phyloP scores from a whole-genome alignment of 2,329 filamentous ascomycete genomes.

The Sclerotinia borealis region DNA sequence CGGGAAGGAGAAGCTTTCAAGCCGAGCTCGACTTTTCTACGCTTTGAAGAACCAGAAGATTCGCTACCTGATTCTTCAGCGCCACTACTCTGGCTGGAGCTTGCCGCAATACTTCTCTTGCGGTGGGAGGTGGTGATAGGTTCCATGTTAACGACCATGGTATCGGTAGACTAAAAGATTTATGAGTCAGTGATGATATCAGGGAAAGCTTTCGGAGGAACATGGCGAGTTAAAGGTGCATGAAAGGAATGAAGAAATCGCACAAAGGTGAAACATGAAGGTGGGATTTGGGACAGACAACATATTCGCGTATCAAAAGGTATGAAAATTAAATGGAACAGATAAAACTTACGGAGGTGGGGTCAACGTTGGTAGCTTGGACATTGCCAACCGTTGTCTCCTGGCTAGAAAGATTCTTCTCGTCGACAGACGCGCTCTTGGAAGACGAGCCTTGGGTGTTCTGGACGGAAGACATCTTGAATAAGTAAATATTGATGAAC shows the following conservation, averaged over 20 bases:
- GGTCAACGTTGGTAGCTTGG: background rate
- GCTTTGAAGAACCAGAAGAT: background rate
- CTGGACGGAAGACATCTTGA: background rate
- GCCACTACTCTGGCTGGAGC: background rate
- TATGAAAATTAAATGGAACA: background rate
- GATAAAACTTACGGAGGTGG: background rate
- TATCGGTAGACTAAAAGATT: background rate
- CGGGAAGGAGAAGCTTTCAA: background rate
- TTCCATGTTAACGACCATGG: background rate
- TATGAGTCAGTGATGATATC: background rate
- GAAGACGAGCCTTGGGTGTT: background rate
- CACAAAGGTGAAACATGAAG: background rate
- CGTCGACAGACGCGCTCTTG: background rate
- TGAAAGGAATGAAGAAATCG: background rate
- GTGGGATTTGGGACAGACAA: background rate
- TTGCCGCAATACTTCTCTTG: background rate
- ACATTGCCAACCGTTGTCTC: background rate
- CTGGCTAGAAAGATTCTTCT: background rate
- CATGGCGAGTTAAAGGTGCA: background rate
- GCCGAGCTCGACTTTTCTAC: background rate
- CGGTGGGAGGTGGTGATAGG: background rate
- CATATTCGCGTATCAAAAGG: background rate
- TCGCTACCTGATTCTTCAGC: background rate
- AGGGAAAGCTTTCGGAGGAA: background rate
- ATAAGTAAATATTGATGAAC: background rate